Percentiles rank a stretch among this genome's conserved stretches.
These are phyloP conservation scores for Rosellinia necatrix DNA, from an alignment of 2,329 filamentous ascomycete species.

Conservation along the genomic window DNA sequence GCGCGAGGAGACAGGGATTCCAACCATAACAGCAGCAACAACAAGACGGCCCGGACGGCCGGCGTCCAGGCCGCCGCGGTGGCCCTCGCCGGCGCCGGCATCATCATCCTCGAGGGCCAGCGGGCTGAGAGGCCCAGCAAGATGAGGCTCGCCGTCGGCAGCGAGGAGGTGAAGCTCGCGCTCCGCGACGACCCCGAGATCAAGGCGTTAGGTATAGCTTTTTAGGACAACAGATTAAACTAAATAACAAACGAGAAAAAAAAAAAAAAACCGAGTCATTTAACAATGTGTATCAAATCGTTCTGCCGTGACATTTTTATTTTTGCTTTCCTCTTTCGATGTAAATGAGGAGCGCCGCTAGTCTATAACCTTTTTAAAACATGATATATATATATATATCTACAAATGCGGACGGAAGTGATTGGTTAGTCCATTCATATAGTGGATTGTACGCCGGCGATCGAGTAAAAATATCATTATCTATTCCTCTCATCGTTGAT, in stretches of 20 bases:
- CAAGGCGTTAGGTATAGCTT: slow-evolving; percentile 71
- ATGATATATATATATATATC: slow-evolving; percentile 11
- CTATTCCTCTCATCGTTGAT: not conserved
- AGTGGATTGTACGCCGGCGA: not conserved
- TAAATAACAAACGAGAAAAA: too few species aligned
- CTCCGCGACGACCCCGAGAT: slow-evolving; percentile 88
- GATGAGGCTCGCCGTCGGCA: slow-evolving; percentile 81
- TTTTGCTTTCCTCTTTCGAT: not conserved
- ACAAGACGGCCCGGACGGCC: slow-evolving; percentile 32
- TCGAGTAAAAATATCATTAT: not conserved
- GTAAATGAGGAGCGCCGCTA: not conserved
- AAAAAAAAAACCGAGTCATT: too few species aligned
- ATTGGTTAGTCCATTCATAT: not conserved
- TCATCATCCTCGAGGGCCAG: slow-evolving; percentile 81
- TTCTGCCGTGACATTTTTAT: not conserved
- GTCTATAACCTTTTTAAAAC: not conserved
- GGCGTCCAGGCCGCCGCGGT: slow-evolving; percentile 72
- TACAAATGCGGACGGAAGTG: not conserved
- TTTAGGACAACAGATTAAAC: slow-evolving; percentile 31
- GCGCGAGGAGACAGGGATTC: too few species aligned
- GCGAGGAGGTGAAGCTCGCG: slow-evolving; percentile 88
- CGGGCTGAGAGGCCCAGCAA: slow-evolving; percentile 86
- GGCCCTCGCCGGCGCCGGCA: slow-evolving; percentile 83
- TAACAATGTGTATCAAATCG: not conserved
- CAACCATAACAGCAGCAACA: too few species aligned